Evolutionary conservation across 495 filamentous ascomycete species (phyloP).

Genomic region (Penicillium argentinense): DNA sequence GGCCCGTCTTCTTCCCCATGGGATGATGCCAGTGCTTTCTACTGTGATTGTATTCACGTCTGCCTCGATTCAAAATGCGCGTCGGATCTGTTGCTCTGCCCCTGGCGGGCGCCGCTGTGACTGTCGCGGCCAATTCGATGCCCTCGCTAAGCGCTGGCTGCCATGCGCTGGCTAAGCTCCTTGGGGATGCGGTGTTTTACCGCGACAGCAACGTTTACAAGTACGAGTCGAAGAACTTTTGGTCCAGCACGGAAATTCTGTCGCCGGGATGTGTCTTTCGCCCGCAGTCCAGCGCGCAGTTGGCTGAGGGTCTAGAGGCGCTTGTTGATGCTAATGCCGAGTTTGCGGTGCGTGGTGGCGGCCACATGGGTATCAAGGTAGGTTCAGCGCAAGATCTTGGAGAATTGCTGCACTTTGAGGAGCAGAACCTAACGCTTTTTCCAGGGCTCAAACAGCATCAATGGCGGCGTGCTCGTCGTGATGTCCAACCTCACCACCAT

Average conservation of each 20-base stretch:
- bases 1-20: too few relatives aligned
- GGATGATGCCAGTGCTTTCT: too few relatives aligned
- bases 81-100: constrained; percentile 17
- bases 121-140: constrained; percentile 2
- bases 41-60: too few relatives aligned
- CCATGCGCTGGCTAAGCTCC: constrained; percentile 15
- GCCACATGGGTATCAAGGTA: constrained; percentile 40
- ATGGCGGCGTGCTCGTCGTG: constrained; percentile 58
- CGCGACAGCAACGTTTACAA: constrained; percentile 26
- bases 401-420: too few relatives aligned
- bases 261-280: constrained; percentile 36
- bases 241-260: constrained; percentile 40
- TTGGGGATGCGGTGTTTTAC: constrained; percentile 23
- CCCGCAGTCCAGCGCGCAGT: constrained; percentile 23
- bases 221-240: constrained; percentile 35
- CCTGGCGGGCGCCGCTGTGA: constrained; percentile 17
- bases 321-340: constrained; percentile 33
- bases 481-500: constrained; percentile 47
- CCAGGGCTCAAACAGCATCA: constrained; percentile 44
- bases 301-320: constrained; percentile 25
- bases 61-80: constrained; percentile 18
- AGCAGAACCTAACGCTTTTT: neutral
- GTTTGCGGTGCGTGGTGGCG: constrained; percentile 39
- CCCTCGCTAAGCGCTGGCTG: constrained; percentile 15
- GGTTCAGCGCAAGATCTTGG: too few relatives aligned